Percentiles rank a stretch among this genome's conserved stretches.
These are phyloP conservation scores for Solanum pinnatisectum DNA, from an alignment of 257 asterid genomes.

Conservation along the genomic window DNA sequence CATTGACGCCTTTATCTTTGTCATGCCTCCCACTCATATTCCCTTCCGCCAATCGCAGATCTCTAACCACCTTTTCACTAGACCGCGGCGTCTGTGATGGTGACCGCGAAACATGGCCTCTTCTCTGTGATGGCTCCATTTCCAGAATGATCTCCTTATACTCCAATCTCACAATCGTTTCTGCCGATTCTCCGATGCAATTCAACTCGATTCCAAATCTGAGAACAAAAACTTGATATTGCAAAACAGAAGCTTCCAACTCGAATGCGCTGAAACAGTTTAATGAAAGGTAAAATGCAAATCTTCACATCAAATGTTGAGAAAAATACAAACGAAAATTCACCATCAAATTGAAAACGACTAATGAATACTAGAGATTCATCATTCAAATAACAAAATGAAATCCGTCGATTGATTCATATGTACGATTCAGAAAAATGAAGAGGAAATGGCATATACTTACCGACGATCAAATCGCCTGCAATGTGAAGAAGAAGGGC, in stretches of 20 bases:
- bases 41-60: slow-evolving; percentile 91
- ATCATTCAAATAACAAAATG: background rate
- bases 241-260: background rate
- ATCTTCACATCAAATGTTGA: background rate
- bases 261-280: background rate
- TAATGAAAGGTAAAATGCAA: background rate
- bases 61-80: slow-evolving; percentile 58
- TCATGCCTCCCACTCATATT: slow-evolving; percentile 66
- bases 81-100: slow-evolving; percentile 85
- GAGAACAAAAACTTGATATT: slow-evolving; percentile 4
- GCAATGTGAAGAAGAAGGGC: slow-evolving; percentile 23
- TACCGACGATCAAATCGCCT: slow-evolving; percentile 20
- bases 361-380: background rate
- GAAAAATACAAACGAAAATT: background rate
- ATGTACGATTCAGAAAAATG: background rate
- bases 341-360: slow-evolving; percentile 4
- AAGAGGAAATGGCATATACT: background rate
- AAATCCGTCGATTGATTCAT: background rate
- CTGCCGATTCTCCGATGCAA: slow-evolving; percentile 21
- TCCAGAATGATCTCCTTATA: background rate
- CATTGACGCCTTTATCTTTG: slow-evolving; percentile 85
- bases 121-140: slow-evolving; percentile 71
- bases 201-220: slow-evolving; percentile 15
- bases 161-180: slow-evolving; percentile 1
- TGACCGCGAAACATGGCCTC: slow-evolving; percentile 54